Evolutionary conservation across 2,329 filamentous ascomycete genomes (phyloP).

Genomic region (Diplodia sapinea): DNA sequence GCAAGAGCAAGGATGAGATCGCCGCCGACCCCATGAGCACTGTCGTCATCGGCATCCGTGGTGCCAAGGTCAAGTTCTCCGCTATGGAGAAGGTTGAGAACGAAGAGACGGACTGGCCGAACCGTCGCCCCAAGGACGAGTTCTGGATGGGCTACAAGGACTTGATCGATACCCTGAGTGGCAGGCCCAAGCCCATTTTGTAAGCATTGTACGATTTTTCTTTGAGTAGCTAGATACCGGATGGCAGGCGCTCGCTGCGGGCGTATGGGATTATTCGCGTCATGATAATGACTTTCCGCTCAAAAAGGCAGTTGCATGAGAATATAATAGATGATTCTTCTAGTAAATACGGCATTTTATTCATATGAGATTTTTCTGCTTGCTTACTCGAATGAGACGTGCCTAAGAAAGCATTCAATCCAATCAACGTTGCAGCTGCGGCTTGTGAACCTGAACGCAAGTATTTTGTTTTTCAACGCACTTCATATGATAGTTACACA

Average conservation of each 20-base stretch:
- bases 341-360: neutral
- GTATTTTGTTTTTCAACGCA: too few species aligned
- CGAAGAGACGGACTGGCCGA: conserved; percentile 89
- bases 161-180: conserved; percentile 83
- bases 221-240: conserved; percentile 25
- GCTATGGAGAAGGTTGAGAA: conserved; percentile 81
- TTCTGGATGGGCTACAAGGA: conserved; percentile 84
- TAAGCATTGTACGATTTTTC: conserved; percentile 20
- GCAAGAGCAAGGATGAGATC: conserved; percentile 69
- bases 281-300: conserved; percentile 26
- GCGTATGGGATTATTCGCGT: conserved; percentile 18
- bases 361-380: neutral
- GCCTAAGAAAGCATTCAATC: neutral
- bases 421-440: neutral
- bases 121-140: conserved; percentile 80
- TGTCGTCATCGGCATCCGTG: conserved; percentile 89
- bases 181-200: conserved; percentile 53
- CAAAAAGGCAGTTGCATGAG: conserved; percentile 22
- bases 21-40: conserved; percentile 74
- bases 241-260: conserved; percentile 23
- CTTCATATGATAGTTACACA: too few species aligned
- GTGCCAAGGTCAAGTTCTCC: conserved; percentile 86
- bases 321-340: conserved; percentile 30
- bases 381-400: neutral
- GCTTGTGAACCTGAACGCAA: neutral